Evolutionary conservation across 352 stramenopile genomes (phyloP).

Genomic region (Aphanomyces euteiches): DNA sequence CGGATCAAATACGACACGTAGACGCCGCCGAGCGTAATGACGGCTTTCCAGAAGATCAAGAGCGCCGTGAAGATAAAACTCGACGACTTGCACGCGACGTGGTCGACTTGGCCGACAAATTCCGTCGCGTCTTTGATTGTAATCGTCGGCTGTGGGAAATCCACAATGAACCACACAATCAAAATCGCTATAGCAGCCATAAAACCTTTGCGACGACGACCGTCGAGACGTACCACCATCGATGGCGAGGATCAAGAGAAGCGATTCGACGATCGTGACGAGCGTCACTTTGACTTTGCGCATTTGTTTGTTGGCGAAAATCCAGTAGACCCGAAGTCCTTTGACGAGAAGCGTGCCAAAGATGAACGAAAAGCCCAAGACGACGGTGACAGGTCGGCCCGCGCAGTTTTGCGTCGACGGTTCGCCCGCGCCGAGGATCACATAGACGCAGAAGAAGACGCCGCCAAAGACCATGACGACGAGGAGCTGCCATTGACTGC

Average conservation of each 20-base stretch:
- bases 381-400: conserved; percentile 39
- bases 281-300: conserved; percentile 33
- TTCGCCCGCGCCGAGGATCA: conserved; percentile 44
- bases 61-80: conserved; percentile 53
- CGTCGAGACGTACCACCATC: background rate
- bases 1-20: conserved; percentile 35
- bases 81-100: conserved; percentile 34
- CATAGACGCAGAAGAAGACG: conserved; percentile 43
- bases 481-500: conserved; percentile 33
- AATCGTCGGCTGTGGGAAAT: background rate
- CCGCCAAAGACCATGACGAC: conserved; percentile 45
- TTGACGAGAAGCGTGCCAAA: conserved; percentile 49
- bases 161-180: background rate
- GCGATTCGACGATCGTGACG: background rate
- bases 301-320: conserved; percentile 47
- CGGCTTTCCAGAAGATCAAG: conserved; percentile 56
- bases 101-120: conserved; percentile 1
- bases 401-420: conserved; percentile 41
- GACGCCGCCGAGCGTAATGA: conserved; percentile 42
- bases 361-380: conserved; percentile 44
- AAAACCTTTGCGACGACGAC: background rate
- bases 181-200: background rate
- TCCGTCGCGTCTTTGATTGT: background rate
- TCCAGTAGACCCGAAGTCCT: conserved; percentile 49
- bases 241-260: background rate